A percentile compares a stretch with the other conserved stretches of the same genome.
These are phyloP conservation scores for Lantana camara DNA, from an alignment of 257 asterid genomes.

Conservation along the genomic window DNA sequence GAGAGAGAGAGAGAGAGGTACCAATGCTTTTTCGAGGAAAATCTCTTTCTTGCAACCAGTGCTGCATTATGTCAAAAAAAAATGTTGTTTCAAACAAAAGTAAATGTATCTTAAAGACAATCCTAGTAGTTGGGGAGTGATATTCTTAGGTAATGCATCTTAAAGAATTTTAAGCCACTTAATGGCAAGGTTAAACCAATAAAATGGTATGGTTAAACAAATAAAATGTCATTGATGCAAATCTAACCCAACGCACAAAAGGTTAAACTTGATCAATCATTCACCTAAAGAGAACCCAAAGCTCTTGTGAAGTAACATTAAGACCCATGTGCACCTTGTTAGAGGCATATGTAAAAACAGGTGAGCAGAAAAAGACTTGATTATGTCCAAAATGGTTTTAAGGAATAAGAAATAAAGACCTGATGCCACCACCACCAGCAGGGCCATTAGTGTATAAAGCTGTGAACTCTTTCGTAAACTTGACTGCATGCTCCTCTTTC, in stretches of 20 bases:
- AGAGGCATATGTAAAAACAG: slow-evolving; percentile 17
- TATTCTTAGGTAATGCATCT: neutral
- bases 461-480: slow-evolving; percentile 71
- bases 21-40: slow-evolving; percentile 75
- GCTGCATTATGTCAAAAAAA: slow-evolving; percentile 59
- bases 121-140: neutral
- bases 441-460: slow-evolving; percentile 99
- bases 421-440: slow-evolving; percentile 99
- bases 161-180: slow-evolving; percentile 13
- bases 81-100: slow-evolving; percentile 4
- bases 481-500: slow-evolving; percentile 77
- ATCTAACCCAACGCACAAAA: neutral
- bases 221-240: neutral
- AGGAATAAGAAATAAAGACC: slow-evolving; percentile 37
- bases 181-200: neutral
- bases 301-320: neutral
- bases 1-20: slow-evolving; percentile 41
- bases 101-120: slow-evolving; percentile 12
- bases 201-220: too few relatives aligned
- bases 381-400: slow-evolving; percentile 16
- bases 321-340: neutral
- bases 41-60: slow-evolving; percentile 88
- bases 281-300: neutral
- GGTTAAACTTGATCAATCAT: too few relatives aligned
- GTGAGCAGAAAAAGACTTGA: slow-evolving; percentile 32